Evolutionary conservation across 805 yeast genomes (phyloP).

Genomic region (Kuraishia hungarica): DNA sequence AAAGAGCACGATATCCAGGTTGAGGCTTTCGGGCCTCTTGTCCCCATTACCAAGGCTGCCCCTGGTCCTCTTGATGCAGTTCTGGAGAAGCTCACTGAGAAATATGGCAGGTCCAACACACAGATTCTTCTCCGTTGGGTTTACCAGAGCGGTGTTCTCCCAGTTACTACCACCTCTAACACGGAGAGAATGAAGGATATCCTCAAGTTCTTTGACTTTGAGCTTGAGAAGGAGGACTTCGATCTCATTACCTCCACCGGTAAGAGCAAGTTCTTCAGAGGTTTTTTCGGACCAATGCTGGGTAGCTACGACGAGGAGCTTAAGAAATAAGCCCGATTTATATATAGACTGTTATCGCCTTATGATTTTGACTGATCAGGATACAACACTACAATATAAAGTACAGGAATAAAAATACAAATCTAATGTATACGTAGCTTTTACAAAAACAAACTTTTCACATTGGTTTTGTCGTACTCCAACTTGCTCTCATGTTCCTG

Average conservation of each 20-base stretch:
- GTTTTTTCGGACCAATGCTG: slow-evolving; percentile 13
- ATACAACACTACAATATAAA: too few species aligned
- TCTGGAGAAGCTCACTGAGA: slow-evolving; percentile 36
- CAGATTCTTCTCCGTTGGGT: slow-evolving; percentile 67
- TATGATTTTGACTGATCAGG: neutral
- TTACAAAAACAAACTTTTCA: too few species aligned
- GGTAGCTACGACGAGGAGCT: slow-evolving; percentile 9
- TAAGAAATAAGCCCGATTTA: neutral
- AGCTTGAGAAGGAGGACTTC: slow-evolving; percentile 43
- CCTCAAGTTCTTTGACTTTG: slow-evolving; percentile 46
- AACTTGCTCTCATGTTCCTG: neutral
- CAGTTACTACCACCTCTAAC: slow-evolving; percentile 67
- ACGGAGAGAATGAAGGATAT: slow-evolving; percentile 47
- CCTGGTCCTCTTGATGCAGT: slow-evolving; percentile 23
- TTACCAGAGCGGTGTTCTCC: slow-evolving; percentile 53
- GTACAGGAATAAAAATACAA: too few species aligned
- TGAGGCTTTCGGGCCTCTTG: slow-evolving; percentile 39
- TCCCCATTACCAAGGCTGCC: slow-evolving; percentile 28
- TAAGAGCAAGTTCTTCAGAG: slow-evolving; percentile 14
- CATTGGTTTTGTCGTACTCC: neutral
- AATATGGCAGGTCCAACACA: slow-evolving; percentile 53
- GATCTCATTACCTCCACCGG: slow-evolving; percentile 34
- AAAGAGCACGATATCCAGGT: slow-evolving; percentile 25
- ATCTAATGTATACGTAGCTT: too few species aligned
- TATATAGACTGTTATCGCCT: too few species aligned